Evolutionary conservation across 176 grass and related monocot species (phyloP).

Genomic region (Zizania latifolia): DNA sequence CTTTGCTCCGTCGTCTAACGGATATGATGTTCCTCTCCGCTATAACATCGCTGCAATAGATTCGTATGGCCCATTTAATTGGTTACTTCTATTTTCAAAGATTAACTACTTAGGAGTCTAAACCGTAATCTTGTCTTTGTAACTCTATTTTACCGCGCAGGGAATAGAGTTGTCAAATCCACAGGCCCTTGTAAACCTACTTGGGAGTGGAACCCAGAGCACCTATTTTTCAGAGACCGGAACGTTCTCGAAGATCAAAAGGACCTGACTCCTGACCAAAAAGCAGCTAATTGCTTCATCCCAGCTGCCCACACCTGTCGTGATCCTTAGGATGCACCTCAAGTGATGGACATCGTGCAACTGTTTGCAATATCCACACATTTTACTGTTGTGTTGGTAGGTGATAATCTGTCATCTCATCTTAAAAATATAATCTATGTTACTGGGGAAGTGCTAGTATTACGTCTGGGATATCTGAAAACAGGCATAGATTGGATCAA

Average conservation of each 20-base stretch:
- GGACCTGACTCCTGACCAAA: conserved; percentile 34
- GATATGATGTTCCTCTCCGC: neutral
- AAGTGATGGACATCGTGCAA: neutral
- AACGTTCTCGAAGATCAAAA: conserved; percentile 79
- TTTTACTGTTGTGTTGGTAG: neutral
- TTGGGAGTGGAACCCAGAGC: conserved; percentile 76
- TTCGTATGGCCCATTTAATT: neutral
- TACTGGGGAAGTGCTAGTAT: neutral
- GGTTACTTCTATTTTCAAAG: neutral
- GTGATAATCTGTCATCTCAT: neutral
- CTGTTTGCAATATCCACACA: neutral
- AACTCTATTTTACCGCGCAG: conserved; percentile 4
- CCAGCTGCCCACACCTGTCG: neutral
- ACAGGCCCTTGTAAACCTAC: conserved; percentile 53
- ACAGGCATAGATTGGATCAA: neutral
- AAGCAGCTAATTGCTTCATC: neutral
- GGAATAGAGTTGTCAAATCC: conserved; percentile 79
- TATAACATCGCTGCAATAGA: neutral
- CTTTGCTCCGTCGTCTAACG: neutral
- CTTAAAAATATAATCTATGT: neutral
- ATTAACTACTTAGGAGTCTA: neutral
- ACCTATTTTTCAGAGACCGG: conserved; percentile 80
- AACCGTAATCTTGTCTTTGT: neutral
- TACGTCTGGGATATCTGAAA: neutral
- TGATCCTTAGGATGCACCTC: neutral